Evolutionary conservation across 441 rosid species (phyloP).

Genomic region (Geranium incanum): DNA sequence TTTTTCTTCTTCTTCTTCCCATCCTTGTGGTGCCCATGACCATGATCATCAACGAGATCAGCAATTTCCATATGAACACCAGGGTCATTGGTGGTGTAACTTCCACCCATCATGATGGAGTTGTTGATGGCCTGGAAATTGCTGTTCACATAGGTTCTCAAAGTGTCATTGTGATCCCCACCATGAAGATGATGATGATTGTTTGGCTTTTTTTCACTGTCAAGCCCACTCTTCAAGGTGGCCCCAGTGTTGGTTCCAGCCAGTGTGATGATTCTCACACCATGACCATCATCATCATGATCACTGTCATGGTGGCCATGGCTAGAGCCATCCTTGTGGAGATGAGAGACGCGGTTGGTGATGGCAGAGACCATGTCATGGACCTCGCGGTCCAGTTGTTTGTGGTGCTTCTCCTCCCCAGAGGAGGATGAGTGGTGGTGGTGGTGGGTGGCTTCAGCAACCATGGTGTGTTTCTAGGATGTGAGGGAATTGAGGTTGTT

Average conservation of each 20-base stretch:
- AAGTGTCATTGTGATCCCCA: conserved; percentile 31
- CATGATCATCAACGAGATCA: conserved; percentile 21
- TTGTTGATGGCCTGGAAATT: conserved; percentile 84
- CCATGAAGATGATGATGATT: neutral
- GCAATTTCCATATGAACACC: conserved; percentile 76
- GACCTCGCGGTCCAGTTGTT: conserved; percentile 35
- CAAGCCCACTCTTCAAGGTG: conserved; percentile 55
- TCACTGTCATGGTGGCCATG: conserved; percentile 14
- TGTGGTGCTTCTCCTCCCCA: conserved; percentile 22
- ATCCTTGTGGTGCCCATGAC: conserved; percentile 24
- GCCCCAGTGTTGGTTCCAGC: conserved; percentile 79
- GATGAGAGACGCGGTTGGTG: conserved; percentile 33
- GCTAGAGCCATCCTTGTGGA: conserved; percentile 43
- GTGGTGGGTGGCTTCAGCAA: conserved; percentile 22
- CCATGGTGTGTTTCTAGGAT: conserved; percentile 21
- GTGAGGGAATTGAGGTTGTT: neutral
- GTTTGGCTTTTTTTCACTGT: conserved; percentile 23
- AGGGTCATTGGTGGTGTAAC: conserved; percentile 66
- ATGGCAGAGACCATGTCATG: conserved; percentile 59
- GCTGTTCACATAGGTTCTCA: conserved; percentile 67
- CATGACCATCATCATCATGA: conserved; percentile 28
- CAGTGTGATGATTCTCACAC: conserved; percentile 56
- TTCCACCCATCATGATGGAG: conserved; percentile 66
- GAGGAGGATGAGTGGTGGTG: conserved; percentile 12
- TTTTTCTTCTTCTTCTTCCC: conserved; percentile 35